These are phyloP conservation scores for Teunomyces kruisii DNA, from an alignment of 805 yeast species.

Conservation along the genomic window DNA sequence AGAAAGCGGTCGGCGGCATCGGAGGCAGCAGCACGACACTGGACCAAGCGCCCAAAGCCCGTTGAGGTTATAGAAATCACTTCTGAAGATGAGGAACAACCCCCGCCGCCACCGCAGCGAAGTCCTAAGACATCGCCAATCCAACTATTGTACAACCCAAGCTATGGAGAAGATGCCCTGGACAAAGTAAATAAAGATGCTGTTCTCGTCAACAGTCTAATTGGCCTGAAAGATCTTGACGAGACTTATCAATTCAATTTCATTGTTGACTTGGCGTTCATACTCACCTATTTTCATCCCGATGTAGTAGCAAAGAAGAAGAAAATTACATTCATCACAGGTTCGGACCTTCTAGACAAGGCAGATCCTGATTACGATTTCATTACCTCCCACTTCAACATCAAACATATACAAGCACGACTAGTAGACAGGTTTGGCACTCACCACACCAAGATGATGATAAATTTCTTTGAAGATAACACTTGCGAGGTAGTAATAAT, in stretches of 20 bases:
- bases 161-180: constrained; percentile 14
- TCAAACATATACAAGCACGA: constrained; percentile 32
- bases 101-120: background rate
- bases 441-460: constrained; percentile 70
- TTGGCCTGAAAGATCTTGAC: constrained; percentile 31
- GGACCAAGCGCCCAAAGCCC: constrained; percentile 16
- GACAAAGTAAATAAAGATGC: constrained; percentile 24
- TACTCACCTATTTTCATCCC: constrained; percentile 33
- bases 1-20: constrained; percentile 20
- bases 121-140: constrained; percentile 19
- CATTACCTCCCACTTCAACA: constrained; percentile 19
- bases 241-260: constrained; percentile 50
- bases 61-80: constrained; percentile 6
- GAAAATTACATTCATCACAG: constrained; percentile 32
- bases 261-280: constrained; percentile 41
- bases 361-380: constrained; percentile 10
- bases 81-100: constrained; percentile 10
- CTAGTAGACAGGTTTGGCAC: constrained; percentile 35
- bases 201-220: constrained; percentile 23
- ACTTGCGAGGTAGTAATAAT: constrained; percentile 53
- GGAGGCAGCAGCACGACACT: constrained; percentile 24
- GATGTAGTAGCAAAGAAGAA: constrained; percentile 15
- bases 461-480: constrained; percentile 51
- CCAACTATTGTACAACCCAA: constrained; percentile 27
- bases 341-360: constrained; percentile 16